Conservation (phyloP, 2,329 filamentous ascomycete genomes). For the Sordariomycetes sp. region DNA sequence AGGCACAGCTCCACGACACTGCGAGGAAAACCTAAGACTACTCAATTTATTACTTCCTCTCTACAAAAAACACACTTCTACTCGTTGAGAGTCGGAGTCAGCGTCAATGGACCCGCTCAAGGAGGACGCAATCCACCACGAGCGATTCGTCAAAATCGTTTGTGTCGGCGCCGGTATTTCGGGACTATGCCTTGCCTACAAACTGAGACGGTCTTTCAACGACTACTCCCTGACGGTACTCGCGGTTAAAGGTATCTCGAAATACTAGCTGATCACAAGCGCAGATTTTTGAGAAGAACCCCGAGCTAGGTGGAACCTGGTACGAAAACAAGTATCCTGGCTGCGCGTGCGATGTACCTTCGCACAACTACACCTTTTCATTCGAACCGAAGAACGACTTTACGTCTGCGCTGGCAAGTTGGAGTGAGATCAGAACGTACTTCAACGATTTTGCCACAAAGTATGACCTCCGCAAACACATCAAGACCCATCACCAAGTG, state of each 20-base stretch:
- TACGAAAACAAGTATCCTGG: slow-evolving; percentile 50
- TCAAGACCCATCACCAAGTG: too few relatives aligned
- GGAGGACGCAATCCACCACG: slow-evolving; percentile 5
- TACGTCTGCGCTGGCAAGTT: slow-evolving; percentile 46
- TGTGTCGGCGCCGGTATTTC: slow-evolving; percentile 39
- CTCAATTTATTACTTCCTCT: too few relatives aligned
- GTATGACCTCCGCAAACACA: too few relatives aligned
- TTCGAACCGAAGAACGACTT: slow-evolving; percentile 25
- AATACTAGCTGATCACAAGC: too few relatives aligned
- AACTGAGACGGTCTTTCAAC: slow-evolving; percentile 31
- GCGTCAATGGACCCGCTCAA: slow-evolving; percentile 4
- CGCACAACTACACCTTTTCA: slow-evolving; percentile 7
- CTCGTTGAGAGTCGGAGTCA: too few relatives aligned
- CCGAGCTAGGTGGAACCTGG: slow-evolving; percentile 48
- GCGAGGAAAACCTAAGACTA: too few relatives aligned
- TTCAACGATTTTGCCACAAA: too few relatives aligned
- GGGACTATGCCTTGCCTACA: slow-evolving; percentile 37
- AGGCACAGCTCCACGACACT: too few relatives aligned
- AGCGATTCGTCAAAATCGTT: slow-evolving; percentile 15
- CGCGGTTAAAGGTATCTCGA: too few relatives aligned
- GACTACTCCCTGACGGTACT: slow-evolving; percentile 21
- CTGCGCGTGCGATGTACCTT: slow-evolving; percentile 33
- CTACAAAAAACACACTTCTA: too few relatives aligned
- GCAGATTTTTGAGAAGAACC: slow-evolving; percentile 45
- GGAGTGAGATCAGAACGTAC: slow-evolving; percentile 46